Evolutionary conservation across 805 yeast genomes (phyloP).

Genomic region (Myxozyma geophila): DNA sequence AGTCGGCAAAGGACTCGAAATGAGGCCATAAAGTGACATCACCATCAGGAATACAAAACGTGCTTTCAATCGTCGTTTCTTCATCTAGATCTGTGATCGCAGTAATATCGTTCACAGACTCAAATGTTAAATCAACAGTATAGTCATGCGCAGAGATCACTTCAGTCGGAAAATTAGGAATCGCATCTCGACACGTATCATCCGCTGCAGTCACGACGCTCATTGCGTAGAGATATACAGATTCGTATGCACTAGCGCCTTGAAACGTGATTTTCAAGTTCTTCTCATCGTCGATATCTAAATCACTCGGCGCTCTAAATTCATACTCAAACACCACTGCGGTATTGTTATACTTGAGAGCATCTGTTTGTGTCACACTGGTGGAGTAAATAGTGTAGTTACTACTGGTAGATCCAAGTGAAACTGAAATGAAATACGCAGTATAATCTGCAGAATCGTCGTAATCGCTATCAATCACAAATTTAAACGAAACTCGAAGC

Average conservation of each 20-base stretch:
- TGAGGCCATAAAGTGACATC: not conserved
- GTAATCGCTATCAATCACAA: conserved; percentile 1
- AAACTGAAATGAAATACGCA: conserved; percentile 4
- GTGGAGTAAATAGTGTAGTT: not conserved
- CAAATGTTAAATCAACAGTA: not conserved
- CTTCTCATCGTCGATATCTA: not conserved
- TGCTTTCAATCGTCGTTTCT: not conserved
- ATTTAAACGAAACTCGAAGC: conserved; percentile 3
- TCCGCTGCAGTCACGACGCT: not conserved
- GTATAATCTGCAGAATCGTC: not conserved
- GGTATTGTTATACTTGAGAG: conserved; percentile 3
- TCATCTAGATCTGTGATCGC: not conserved
- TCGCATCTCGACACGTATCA: not conserved
- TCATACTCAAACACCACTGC: not conserved
- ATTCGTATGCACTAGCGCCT: conserved; percentile 2
- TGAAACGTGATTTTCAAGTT: conserved; percentile 10
- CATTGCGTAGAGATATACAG: not conserved
- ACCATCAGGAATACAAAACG: not conserved
- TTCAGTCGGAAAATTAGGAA: not conserved
- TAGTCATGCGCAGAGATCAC: not conserved
- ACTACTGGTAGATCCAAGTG: not conserved
- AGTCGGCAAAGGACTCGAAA: conserved; percentile 3
- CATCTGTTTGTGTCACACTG: not conserved
- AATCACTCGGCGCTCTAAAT: not conserved
- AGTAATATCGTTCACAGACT: not conserved